A percentile compares a stretch with the other conserved stretches of the same genome.
These are phyloP conservation scores for Neurospora sp. DNA, from an alignment of 495 filamentous ascomycete genomes.

Conservation along the genomic window DNA sequence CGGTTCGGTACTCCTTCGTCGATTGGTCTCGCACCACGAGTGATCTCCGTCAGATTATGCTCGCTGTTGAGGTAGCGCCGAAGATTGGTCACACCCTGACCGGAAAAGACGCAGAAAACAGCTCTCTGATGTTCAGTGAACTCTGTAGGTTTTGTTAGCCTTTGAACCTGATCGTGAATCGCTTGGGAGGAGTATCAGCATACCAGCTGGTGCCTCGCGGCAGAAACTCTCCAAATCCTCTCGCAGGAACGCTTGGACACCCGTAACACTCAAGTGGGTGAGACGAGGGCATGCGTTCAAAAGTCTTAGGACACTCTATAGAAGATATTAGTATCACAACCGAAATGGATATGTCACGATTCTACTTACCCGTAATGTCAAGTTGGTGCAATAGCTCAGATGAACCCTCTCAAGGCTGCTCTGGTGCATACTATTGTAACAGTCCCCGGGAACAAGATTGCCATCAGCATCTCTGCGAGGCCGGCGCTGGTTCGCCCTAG, in stretches of 20 bases:
- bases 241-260: constrained; percentile 73
- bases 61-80: constrained; percentile 66
- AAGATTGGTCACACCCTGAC: constrained; percentile 67
- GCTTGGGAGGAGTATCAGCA: constrained; percentile 4
- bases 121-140: constrained; percentile 92
- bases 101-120: constrained; percentile 96
- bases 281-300: constrained; percentile 85
- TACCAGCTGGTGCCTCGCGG: constrained; percentile 71
- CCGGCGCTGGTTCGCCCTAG: constrained; percentile 45
- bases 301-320: constrained; percentile 81
- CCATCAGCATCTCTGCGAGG: constrained; percentile 40
- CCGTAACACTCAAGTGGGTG: constrained; percentile 91
- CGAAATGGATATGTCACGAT: background rate
- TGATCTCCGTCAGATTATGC: constrained; percentile 11
- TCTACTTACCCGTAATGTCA: constrained; percentile 64
- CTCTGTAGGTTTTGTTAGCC: constrained; percentile 44
- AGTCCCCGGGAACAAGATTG: constrained; percentile 22
- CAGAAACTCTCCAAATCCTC: constrained; percentile 75
- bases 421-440: constrained; percentile 38
- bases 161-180: background rate
- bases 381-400: constrained; percentile 83
- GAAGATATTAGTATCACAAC: constrained; percentile 9
- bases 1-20: background rate
- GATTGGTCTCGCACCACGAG: background rate
- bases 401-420: constrained; percentile 78